Evolutionary conservation across 257 asterid species (phyloP).

Genomic region (Capsicum rhomboideum): DNA sequence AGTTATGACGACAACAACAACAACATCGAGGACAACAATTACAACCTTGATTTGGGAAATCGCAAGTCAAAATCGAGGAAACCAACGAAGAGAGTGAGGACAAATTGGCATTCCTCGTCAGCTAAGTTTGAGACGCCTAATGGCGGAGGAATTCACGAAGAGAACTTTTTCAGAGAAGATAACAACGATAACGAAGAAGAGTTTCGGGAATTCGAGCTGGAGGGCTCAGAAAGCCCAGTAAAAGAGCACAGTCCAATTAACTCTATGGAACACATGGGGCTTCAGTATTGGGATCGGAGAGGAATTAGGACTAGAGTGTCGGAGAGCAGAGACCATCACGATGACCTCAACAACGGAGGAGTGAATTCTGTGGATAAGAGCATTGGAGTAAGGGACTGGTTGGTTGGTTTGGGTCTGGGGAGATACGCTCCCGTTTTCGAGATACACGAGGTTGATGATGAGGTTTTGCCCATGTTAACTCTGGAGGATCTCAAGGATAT

Average conservation of each 20-base stretch:
- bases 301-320: constrained; percentile 42
- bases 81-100: constrained; percentile 63
- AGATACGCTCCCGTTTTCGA: constrained; percentile 69
- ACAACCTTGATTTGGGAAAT: constrained; percentile 24
- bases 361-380: constrained; percentile 45
- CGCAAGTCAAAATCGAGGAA: constrained; percentile 59
- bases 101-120: constrained; percentile 53
- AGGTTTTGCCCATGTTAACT: constrained; percentile 73
- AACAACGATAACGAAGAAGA: constrained; percentile 42
- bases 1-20: constrained; percentile 33
- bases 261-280: constrained; percentile 66
- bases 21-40: constrained; percentile 25
- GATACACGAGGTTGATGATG: constrained; percentile 90
- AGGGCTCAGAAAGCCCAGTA: constrained; percentile 56
- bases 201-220: constrained; percentile 45
- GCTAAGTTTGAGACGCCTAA: constrained; percentile 37
- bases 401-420: constrained; percentile 66
- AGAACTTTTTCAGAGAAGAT: constrained; percentile 32
- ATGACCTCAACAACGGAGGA: constrained; percentile 27
- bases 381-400: constrained; percentile 79
- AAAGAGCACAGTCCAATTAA: constrained; percentile 70
- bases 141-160: constrained; percentile 30
- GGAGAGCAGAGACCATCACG: constrained; percentile 30
- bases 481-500: constrained; percentile 92
- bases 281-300: constrained; percentile 80